Evolutionary conservation across 1,139 yeast genomes (phyloP).

Genomic region (Candida tropicalis): DNA sequence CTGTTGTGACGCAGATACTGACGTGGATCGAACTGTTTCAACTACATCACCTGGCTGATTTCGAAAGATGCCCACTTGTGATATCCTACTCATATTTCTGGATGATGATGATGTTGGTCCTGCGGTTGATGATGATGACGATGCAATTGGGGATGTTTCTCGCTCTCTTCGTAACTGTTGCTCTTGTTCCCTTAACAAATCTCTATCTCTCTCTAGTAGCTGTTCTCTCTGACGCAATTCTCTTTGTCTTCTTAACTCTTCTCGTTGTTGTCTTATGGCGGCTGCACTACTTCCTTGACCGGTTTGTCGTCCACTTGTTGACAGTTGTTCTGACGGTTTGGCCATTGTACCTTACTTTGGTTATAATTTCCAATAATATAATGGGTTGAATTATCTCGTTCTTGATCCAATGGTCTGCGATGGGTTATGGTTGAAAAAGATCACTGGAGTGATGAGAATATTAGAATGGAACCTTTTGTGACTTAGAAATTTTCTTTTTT

Average conservation of each 20-base stretch:
- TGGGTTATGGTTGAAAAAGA: neutral
- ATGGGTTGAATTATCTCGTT: neutral
- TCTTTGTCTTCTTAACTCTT: constrained; percentile 23
- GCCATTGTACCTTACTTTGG: constrained; percentile 5
- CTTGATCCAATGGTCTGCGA: neutral
- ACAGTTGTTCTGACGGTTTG: constrained; percentile 8
- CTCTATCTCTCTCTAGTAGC: constrained; percentile 16
- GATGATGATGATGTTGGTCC: constrained; percentile 8
- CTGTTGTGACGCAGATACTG: neutral
- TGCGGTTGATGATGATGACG: constrained; percentile 10
- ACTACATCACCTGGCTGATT: constrained; percentile 52
- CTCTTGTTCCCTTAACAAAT: constrained; percentile 3
- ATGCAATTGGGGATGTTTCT: constrained; percentile 11
- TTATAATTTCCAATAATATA: no score
- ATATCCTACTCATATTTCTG: constrained; percentile 14
- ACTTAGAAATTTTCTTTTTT: neutral
- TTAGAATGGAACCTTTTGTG: neutral
- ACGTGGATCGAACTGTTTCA: neutral
- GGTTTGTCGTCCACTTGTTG: constrained; percentile 10
- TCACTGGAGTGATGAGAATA: neutral
- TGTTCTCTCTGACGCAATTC: constrained; percentile 20
- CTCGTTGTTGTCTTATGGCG: constrained; percentile 21
- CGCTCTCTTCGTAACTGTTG: constrained; percentile 3
- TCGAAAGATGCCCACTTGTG: constrained; percentile 42
- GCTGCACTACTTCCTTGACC: constrained; percentile 20